Evolutionary conservation across 257 asterid genomes (phyloP).

Genomic region (Cruciata laevipes): DNA sequence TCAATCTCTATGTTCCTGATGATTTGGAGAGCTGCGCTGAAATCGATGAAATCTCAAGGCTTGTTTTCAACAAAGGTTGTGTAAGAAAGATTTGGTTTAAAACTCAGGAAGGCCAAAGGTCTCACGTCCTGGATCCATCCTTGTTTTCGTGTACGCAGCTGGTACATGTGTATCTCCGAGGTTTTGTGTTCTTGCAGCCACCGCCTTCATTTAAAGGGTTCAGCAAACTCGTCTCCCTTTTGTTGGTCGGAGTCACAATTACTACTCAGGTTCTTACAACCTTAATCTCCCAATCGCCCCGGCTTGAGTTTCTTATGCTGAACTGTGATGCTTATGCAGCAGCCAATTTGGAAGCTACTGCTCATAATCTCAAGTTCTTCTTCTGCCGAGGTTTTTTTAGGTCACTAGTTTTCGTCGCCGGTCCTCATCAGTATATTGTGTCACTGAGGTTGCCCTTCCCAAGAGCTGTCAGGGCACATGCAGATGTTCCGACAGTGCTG

Average conservation of each 20-base stretch:
- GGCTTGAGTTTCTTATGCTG: neutral
- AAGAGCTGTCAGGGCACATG: neutral
- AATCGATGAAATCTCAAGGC: constrained; percentile 4
- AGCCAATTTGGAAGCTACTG: neutral
- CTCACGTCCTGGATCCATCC: neutral
- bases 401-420: neutral
- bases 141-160: neutral
- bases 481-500: neutral
- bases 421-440: neutral
- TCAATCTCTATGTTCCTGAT: constrained; percentile 4
- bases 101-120: neutral
- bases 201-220: constrained; percentile 11
- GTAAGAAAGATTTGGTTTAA: neutral
- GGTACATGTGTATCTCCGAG: neutral
- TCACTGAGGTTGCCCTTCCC: neutral
- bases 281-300: constrained; percentile 4
- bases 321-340: too few species aligned
- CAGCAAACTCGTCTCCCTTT: neutral
- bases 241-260: neutral
- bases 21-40: neutral
- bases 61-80: constrained; percentile 3
- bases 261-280: neutral
- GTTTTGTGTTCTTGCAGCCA: neutral
- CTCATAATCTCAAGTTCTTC: neutral
- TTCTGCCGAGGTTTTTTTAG: neutral